phyloP scores from a whole-genome alignment of 805 yeast genomes.

The Ogataea corticis region DNA sequence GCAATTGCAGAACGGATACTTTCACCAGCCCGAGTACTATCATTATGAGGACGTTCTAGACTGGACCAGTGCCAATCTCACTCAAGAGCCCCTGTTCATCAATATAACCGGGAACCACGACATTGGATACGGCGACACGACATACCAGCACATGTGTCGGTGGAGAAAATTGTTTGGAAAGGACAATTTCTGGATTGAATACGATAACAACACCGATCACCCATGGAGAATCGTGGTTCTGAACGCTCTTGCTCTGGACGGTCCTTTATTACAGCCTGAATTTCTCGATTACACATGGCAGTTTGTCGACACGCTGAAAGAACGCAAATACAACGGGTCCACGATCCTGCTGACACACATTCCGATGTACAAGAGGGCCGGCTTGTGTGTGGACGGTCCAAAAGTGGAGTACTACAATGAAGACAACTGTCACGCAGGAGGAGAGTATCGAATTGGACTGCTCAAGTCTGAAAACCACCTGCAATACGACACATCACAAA shows the following conservation, averaged over 20 bases:
- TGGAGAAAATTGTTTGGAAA: conserved; percentile 75
- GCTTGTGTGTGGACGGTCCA: conserved; percentile 88
- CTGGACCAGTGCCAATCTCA: conserved; percentile 50
- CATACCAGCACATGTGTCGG: conserved; percentile 85
- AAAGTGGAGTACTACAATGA: conserved; percentile 58
- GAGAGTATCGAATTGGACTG: conserved; percentile 67
- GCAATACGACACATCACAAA: conserved; percentile 61
- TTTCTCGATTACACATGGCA: conserved; percentile 68
- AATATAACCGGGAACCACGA: conserved; percentile 96
- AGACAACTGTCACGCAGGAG: conserved; percentile 47
- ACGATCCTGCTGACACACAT: conserved; percentile 86
- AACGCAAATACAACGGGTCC: conserved; percentile 65
- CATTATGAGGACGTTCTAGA: conserved; percentile 64
- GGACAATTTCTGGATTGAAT: conserved; percentile 79
- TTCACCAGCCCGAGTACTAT: conserved; percentile 33
- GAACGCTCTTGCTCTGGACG: conserved; percentile 82
- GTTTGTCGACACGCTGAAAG: conserved; percentile 62
- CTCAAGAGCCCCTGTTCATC: conserved; percentile 64
- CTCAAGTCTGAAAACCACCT: conserved; percentile 87
- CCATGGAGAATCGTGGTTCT: conserved; percentile 91
- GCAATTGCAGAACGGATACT: conserved; percentile 33
- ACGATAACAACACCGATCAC: conserved; percentile 58
- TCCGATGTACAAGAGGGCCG: conserved; percentile 80
- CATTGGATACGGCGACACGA: conserved; percentile 95
- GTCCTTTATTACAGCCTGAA: conserved; percentile 80